Evolutionary conservation across 441 rosid species (phyloP).

Genomic region (Francoa sonchifolia): DNA sequence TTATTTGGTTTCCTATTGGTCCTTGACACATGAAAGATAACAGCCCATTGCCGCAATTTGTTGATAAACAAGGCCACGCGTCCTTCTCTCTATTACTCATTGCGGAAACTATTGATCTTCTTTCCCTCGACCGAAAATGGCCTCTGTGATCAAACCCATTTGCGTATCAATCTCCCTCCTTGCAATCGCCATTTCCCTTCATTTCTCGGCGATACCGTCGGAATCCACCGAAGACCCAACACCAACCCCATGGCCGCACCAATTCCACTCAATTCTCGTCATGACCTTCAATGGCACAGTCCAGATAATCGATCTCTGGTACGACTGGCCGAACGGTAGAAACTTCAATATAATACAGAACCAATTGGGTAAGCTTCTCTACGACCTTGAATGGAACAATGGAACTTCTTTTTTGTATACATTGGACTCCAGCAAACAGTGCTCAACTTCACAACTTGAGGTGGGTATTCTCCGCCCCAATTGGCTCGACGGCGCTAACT

Average conservation of each 20-base stretch:
- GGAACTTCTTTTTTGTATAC: conserved; percentile 65
- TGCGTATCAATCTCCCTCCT: too few relatives aligned
- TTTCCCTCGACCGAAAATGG: too few relatives aligned
- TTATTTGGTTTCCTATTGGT: too few relatives aligned
- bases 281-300: conserved; percentile 64
- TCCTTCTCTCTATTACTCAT: too few relatives aligned
- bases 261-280: conserved; percentile 55
- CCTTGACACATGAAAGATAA: too few relatives aligned
- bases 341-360: conserved; percentile 66
- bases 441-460: conserved; percentile 34
- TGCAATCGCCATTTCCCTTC: too few relatives aligned
- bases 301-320: conserved; percentile 70
- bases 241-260: conserved; percentile 62
- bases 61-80: too few relatives aligned
- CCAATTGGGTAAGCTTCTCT: conserved; percentile 50
- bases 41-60: too few relatives aligned
- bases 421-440: conserved; percentile 25
- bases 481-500: conserved; percentile 68
- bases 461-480: conserved; percentile 61
- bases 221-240: conserved; percentile 23
- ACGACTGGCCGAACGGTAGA: conserved; percentile 73
- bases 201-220: background rate
- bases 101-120: too few relatives aligned
- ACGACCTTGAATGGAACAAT: conserved; percentile 80
- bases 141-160: too few relatives aligned